These are phyloP conservation scores for Closterium sp. DNA, from an alignment of 139 green algal genomes.

Conservation along the genomic window DNA sequence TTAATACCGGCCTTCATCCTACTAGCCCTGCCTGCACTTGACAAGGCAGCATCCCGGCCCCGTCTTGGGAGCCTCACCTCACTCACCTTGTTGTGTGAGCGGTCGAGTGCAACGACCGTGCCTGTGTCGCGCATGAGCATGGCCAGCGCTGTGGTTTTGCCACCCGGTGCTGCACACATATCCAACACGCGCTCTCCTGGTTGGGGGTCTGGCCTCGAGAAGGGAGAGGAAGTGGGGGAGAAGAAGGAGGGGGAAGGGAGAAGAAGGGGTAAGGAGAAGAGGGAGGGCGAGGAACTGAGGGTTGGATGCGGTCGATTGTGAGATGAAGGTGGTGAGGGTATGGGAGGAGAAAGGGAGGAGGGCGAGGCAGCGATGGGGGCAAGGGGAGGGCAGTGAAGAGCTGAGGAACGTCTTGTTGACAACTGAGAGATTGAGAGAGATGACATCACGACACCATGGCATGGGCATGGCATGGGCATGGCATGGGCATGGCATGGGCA, in stretches of 20 bases:
- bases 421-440: background rate
- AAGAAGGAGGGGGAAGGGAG: background rate
- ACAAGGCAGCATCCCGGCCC: no score
- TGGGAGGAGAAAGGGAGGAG: background rate
- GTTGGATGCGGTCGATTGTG: background rate
- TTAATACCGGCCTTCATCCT: no score
- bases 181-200: slow-evolving; percentile 70
- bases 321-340: background rate
- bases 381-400: no score
- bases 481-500: background rate
- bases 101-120: slow-evolving; percentile 75
- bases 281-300: background rate
- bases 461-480: no score
- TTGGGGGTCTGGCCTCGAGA: slow-evolving; percentile 8
- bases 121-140: slow-evolving; percentile 77
- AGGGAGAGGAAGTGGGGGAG: background rate
- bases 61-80: background rate
- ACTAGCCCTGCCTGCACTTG: no score
- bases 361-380: no score
- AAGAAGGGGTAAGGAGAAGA: background rate
- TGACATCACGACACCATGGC: background rate
- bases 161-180: slow-evolving; percentile 91
- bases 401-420: no score
- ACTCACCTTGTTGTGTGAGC: slow-evolving; percentile 76
- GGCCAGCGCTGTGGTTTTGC: slow-evolving; percentile 87